These are phyloP conservation scores for Alternaria sp. DNA, from an alignment of 2,329 filamentous ascomycete species.

Conservation along the genomic window DNA sequence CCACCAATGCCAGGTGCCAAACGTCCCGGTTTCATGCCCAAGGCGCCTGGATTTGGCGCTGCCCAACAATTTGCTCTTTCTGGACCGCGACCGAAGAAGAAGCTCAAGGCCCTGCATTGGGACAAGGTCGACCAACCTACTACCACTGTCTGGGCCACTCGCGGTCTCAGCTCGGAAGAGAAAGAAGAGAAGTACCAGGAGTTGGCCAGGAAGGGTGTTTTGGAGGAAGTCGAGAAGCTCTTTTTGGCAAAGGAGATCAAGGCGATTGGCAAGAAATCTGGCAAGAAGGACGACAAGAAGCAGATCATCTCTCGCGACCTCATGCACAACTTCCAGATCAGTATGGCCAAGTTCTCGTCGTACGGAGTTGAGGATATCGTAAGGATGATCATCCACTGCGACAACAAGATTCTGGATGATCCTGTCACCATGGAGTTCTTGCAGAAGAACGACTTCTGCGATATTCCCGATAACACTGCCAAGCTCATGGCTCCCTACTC, in stretches of 20 bases:
- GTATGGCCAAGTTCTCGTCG: conserved; percentile 90
- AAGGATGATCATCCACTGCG: conserved; percentile 94
- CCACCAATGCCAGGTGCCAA: conserved; percentile 65
- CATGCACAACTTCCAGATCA: conserved; percentile 65
- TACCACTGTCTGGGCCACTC: conserved; percentile 89
- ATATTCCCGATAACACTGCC: conserved; percentile 84
- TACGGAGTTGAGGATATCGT: conserved; percentile 82
- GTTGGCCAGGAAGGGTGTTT: conserved; percentile 89
- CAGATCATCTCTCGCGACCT: conserved; percentile 92
- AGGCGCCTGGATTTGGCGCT: conserved; percentile 60
- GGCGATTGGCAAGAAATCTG: conserved; percentile 72
- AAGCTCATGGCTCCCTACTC: conserved; percentile 95
- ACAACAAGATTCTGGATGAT: conserved; percentile 86
- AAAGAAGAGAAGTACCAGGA: conserved; percentile 97
- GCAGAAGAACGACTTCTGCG: conserved; percentile 90
- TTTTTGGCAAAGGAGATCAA: conserved; percentile 98
- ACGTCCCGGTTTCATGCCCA: conserved; percentile 75
- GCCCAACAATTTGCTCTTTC: conserved; percentile 71
- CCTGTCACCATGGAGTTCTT: conserved; percentile 95
- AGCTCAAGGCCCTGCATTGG: conserved; percentile 99
- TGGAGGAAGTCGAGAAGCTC: conserved; percentile 96
- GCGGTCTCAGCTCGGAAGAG: conserved; percentile 82
- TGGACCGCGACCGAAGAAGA: conserved; percentile 93
- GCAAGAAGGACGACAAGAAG: conserved; percentile 94
- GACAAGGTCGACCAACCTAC: conserved; percentile 95